Percentiles rank a stretch among this genome's conserved stretches.
phyloP scores from a whole-genome alignment of 2,329 filamentous ascomycete genomes.

The Fusarium decemcellulare region DNA sequence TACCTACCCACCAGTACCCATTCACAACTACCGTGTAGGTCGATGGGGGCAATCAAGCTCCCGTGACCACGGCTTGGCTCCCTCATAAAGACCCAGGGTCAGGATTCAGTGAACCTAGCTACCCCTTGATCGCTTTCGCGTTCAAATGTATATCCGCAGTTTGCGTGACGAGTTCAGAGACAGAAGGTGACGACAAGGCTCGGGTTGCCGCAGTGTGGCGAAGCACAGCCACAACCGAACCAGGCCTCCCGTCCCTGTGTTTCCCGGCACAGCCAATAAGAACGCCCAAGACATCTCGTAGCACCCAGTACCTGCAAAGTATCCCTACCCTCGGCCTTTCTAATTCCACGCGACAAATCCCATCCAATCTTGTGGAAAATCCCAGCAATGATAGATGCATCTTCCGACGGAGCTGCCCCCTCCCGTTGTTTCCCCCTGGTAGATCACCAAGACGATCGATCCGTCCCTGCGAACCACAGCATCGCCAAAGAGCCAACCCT shows the following conservation, averaged over 20 bases:
- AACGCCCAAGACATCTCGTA: not conserved
- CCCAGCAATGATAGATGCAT: slow-evolving; percentile 17
- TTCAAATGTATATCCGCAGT: not conserved
- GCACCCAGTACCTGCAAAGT: slow-evolving; percentile 3
- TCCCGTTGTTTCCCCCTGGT: slow-evolving; percentile 17
- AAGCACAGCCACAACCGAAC: slow-evolving; percentile 44
- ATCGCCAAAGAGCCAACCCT: slow-evolving; percentile 4
- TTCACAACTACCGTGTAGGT: slow-evolving; percentile 23
- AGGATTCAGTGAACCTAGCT: slow-evolving; percentile 5
- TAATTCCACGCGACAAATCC: slow-evolving; percentile 33
- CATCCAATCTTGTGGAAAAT: slow-evolving; percentile 16
- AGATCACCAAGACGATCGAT: slow-evolving; percentile 22
- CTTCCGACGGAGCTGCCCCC: slow-evolving; percentile 21
- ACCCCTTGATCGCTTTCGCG: slow-evolving; percentile 16
- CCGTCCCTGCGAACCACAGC: slow-evolving; percentile 24
- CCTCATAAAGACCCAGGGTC: slow-evolving; percentile 29
- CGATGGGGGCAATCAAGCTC: slow-evolving; percentile 17
- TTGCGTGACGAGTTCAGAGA: slow-evolving; percentile 1
- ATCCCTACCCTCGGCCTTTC: slow-evolving; percentile 21
- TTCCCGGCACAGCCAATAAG: slow-evolving; percentile 23
- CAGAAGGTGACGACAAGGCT: slow-evolving; percentile 37
- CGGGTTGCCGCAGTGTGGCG: slow-evolving; percentile 36
- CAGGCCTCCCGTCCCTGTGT: slow-evolving; percentile 1
- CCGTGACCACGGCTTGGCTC: slow-evolving; percentile 31
- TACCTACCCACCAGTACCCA: slow-evolving; percentile 5